A percentile compares a stretch with the other conserved stretches of the same genome.
phyloP scores from a whole-genome alignment of 2,329 filamentous ascomycete species.

The Chaetomiaceae sp. region DNA sequence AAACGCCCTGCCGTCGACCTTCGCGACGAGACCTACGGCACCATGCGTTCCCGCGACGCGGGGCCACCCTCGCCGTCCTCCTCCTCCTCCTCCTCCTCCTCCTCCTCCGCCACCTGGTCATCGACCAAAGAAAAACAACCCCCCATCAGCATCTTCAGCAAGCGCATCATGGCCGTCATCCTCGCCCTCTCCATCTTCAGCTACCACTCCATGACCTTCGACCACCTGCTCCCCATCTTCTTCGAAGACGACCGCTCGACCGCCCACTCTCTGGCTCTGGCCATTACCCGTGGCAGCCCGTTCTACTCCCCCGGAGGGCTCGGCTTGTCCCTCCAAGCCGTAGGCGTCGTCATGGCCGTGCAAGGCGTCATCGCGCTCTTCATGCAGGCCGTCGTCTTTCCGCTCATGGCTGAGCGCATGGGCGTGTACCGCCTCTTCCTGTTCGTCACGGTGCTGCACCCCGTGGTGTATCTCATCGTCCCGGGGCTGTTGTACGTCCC shows the following conservation, averaged over 20 bases:
- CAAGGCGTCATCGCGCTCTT: conserved; percentile 62
- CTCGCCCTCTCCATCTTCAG: conserved; percentile 85
- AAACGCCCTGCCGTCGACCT: conserved; percentile 70
- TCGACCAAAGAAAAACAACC: conserved; percentile 30
- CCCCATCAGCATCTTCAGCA: conserved; percentile 45
- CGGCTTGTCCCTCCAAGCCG: conserved; percentile 57
- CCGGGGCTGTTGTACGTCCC: conserved; percentile 56
- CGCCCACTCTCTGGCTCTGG: conserved; percentile 30
- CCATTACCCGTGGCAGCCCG: conserved; percentile 30
- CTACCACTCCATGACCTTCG: conserved; percentile 93
- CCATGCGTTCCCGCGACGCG: conserved; percentile 49
- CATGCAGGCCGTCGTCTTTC: conserved; percentile 68
- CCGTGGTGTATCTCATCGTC: conserved; percentile 56
- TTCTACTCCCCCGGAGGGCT: conserved; percentile 59
- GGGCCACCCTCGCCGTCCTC: too few relatives aligned
- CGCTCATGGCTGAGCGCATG: conserved; percentile 52
- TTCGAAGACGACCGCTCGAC: conserved; percentile 67
- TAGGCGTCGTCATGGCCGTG: conserved; percentile 49
- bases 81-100: conserved; percentile 32
- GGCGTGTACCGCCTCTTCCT: conserved; percentile 59
- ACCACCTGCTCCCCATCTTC: conserved; percentile 88
- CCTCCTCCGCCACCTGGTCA: conserved; percentile 34
- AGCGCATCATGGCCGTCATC: conserved; percentile 69
- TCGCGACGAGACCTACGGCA: conserved; percentile 74
- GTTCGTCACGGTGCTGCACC: conserved; percentile 55